Conservation (phyloP, 371 early-diverging fungal genomes). For the Mortierella sp. region DNA sequence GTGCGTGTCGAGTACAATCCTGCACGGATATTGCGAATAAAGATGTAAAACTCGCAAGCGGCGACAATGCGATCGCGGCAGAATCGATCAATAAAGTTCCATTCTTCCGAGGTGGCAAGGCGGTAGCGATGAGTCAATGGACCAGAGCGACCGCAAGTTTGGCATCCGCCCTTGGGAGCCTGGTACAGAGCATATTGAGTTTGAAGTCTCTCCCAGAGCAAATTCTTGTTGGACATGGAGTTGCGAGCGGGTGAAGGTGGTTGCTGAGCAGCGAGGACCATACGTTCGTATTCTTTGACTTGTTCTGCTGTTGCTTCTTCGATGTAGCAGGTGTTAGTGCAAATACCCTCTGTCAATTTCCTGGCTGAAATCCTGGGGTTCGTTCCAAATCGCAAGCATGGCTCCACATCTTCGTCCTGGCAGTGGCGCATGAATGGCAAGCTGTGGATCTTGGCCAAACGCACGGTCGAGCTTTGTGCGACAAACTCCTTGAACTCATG, state of each 20-base stretch:
- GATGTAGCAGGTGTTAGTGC: conserved; percentile 81
- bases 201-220: conserved; percentile 77
- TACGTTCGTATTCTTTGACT: conserved; percentile 71
- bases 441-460: conserved; percentile 78
- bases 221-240: conserved; percentile 67
- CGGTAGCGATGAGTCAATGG: conserved; percentile 83
- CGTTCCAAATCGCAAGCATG: conserved; percentile 91
- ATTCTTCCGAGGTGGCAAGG: conserved; percentile 82
- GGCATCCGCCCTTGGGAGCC: conserved; percentile 78
- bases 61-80: conserved; percentile 95
- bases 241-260: conserved; percentile 65
- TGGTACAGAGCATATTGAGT: conserved; percentile 57
- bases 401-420: conserved; percentile 89
- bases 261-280: conserved; percentile 60
- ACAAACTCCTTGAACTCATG: conserved; percentile 89
- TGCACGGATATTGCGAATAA: conserved; percentile 88
- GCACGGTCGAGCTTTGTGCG: conserved; percentile 66
- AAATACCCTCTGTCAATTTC: conserved; percentile 90
- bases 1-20: conserved; percentile 84
- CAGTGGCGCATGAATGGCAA: conserved; percentile 87
- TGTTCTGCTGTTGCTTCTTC: conserved; percentile 79
- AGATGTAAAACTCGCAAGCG: conserved; percentile 93
- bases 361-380: conserved; percentile 88
- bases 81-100: conserved; percentile 87
- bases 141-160: conserved; percentile 86